These are phyloP conservation scores for Cutaneotrichosporon sp. DNA, from an alignment of 1,284 basidiomycete genomes.

Conservation along the genomic window DNA sequence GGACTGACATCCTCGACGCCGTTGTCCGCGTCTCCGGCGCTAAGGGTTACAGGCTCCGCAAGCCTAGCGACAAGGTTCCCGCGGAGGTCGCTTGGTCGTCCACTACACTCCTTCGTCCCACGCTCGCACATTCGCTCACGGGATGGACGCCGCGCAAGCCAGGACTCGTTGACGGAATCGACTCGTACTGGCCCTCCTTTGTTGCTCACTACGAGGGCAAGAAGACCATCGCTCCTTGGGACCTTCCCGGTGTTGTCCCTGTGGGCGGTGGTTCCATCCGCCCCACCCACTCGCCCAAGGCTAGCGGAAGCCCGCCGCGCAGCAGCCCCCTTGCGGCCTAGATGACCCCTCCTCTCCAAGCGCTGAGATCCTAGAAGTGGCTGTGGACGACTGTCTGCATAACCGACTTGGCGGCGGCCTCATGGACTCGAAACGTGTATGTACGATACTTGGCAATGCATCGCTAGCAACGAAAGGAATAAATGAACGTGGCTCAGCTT, in stretches of 20 bases:
- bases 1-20: constrained; percentile 51
- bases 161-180: constrained; percentile 53
- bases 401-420: too few species aligned
- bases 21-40: constrained; percentile 51
- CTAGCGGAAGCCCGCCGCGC: neutral
- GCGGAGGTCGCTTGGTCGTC: constrained; percentile 38
- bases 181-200: constrained; percentile 47
- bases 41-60: constrained; percentile 25
- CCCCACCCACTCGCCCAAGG: neutral
- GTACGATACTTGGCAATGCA: neutral
- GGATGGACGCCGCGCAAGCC: constrained; percentile 54
- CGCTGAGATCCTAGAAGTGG: too few species aligned
- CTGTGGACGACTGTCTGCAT: too few species aligned
- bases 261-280: neutral
- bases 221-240: constrained; percentile 21
- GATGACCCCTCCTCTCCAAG: too few species aligned
- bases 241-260: constrained; percentile 17
- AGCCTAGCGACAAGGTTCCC: constrained; percentile 23
- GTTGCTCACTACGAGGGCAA: constrained; percentile 19
- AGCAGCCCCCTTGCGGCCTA: neutral
- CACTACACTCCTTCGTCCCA: constrained; percentile 44
- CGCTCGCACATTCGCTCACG: constrained; percentile 51
- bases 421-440: neutral
- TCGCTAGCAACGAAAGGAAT: too few species aligned
- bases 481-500: too few species aligned